phyloP scores from a whole-genome alignment of 192 early-diverging fungal genomes.

The Entomortierella beljakovae region DNA sequence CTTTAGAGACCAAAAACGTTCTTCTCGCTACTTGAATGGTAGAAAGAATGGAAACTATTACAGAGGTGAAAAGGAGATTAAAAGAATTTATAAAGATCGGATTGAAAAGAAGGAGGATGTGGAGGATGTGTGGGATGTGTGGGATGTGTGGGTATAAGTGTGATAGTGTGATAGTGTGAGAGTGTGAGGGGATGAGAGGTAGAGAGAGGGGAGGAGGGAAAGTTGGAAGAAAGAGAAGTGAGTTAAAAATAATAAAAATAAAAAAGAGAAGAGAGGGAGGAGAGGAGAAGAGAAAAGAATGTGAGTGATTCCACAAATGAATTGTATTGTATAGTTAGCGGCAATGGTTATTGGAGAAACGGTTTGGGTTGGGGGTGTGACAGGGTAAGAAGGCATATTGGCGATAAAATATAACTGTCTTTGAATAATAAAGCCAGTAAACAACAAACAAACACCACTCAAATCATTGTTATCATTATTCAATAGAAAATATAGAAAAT shows the following conservation, averaged over 20 bases:
- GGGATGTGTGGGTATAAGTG: background rate
- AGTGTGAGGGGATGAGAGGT: background rate
- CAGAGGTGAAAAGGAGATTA: background rate
- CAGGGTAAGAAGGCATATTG: too few relatives aligned
- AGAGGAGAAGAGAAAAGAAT: background rate
- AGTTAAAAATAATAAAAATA: background rate
- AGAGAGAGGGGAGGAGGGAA: background rate
- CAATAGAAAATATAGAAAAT: too few relatives aligned
- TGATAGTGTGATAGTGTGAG: background rate
- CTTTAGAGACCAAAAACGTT: slow-evolving; percentile 8
- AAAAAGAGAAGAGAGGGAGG: slow-evolving; percentile 1
- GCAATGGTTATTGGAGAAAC: too few relatives aligned
- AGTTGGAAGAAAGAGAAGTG: background rate
- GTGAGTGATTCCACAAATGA: too few relatives aligned
- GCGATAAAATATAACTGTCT: too few relatives aligned
- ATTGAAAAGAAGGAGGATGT: background rate
- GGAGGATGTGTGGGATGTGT: background rate
- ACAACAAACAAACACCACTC: too few relatives aligned
- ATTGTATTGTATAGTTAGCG: too few relatives aligned
- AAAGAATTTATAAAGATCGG: background rate
- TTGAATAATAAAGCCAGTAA: too few relatives aligned
- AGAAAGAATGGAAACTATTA: background rate
- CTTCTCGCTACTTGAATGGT: slow-evolving; percentile 3
- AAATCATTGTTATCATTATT: too few relatives aligned
- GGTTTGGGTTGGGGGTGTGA: too few relatives aligned